phyloP scores from a whole-genome alignment of 2,329 filamentous ascomycete genomes.

The Sclerotinia glacialis region DNA sequence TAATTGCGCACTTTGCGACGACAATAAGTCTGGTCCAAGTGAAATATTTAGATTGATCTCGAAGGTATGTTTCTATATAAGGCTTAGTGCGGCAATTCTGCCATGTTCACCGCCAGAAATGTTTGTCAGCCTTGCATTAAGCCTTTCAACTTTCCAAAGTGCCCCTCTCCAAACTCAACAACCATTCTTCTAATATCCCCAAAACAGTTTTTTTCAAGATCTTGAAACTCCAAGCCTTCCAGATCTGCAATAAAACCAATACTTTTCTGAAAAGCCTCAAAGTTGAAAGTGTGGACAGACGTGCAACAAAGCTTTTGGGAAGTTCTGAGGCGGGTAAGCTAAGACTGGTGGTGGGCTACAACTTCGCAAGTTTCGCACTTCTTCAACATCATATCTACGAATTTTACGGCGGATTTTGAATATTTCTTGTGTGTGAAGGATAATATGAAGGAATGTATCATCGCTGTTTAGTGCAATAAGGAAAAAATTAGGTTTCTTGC shows the following conservation, averaged over 20 bases:
- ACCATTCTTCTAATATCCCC: background rate
- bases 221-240: background rate
- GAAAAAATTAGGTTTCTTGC: background rate
- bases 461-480: background rate
- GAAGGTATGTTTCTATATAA: constrained; percentile 11
- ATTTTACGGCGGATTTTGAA: background rate
- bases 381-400: background rate
- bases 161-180: constrained; percentile 5
- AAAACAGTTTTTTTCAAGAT: background rate
- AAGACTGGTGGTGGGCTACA: background rate
- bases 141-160: constrained; percentile 6
- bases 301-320: background rate
- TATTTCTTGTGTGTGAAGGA: background rate
- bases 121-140: constrained; percentile 18
- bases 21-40: background rate
- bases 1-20: background rate
- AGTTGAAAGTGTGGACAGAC: background rate
- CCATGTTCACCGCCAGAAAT: background rate
- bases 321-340: background rate
- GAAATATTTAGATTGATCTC: constrained; percentile 19
- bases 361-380: background rate
- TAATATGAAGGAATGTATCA: background rate
- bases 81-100: background rate
- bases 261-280: background rate
- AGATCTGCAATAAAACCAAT: background rate